Evolutionary conservation across 805 yeast genomes (phyloP).

Genomic region (Tetrapisispora pingtungensis): DNA sequence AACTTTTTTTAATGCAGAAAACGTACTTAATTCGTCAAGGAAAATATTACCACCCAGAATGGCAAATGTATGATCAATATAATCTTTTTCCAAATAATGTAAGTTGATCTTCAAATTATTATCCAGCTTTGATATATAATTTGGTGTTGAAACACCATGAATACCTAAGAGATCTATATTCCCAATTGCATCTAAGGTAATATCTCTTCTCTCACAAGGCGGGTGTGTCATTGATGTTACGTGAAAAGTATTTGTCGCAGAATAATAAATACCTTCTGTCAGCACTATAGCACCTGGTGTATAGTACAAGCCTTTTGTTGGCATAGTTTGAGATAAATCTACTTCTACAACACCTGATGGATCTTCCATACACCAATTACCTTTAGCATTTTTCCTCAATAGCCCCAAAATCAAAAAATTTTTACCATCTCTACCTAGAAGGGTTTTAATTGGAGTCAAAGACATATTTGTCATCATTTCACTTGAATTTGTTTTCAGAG

Average conservation of each 20-base stretch:
- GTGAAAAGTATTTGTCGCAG: conserved; percentile 55
- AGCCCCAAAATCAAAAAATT: conserved; percentile 73
- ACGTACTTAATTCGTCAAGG: conserved; percentile 47
- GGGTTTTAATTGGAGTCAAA: conserved; percentile 68
- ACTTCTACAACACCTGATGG: conserved; percentile 64
- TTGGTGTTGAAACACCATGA: conserved; percentile 26
- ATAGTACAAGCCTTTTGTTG: conserved; percentile 55
- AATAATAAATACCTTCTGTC: conserved; percentile 77
- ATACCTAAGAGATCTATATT: conserved; percentile 58
- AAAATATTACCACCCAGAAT: conserved; percentile 67
- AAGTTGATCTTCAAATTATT: conserved; percentile 46
- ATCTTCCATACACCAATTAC: conserved; percentile 73
- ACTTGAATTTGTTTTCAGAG: conserved; percentile 6
- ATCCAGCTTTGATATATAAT: conserved; percentile 48
- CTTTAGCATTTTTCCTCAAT: conserved; percentile 50
- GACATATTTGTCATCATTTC: conserved; percentile 13
- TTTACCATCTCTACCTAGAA: conserved; percentile 75
- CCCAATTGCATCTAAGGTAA: conserved; percentile 63
- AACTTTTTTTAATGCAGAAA: conserved; percentile 59
- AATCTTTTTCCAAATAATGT: conserved; percentile 44
- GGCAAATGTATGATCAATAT: conserved; percentile 48
- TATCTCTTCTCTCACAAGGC: conserved; percentile 67
- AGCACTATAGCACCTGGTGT: conserved; percentile 68
- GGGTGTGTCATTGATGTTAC: conserved; percentile 79
- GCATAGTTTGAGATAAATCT: conserved; percentile 50